These are phyloP conservation scores for Themeda triandra DNA, from an alignment of 176 grass and related monocot genomes.

Conservation along the genomic window DNA sequence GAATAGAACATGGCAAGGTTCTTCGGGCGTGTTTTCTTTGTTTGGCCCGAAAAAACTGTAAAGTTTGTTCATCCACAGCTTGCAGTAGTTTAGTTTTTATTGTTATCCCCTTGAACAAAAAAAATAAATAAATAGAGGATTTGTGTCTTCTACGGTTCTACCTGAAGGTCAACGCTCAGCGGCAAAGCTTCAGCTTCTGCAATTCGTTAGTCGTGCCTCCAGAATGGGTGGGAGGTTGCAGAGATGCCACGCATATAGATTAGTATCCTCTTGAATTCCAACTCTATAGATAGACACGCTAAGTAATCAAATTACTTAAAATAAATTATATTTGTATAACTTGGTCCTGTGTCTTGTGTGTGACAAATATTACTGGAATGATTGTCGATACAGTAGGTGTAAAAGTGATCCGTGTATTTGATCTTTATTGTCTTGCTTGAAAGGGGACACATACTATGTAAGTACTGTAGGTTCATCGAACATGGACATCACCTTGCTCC, in stretches of 20 bases:
- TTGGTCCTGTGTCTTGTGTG: background rate
- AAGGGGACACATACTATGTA: background rate
- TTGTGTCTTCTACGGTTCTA: background rate
- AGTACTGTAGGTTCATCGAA: slow-evolving; percentile 26
- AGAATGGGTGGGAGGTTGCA: background rate
- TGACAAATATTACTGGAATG: background rate
- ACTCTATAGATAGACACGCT: background rate
- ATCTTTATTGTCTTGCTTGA: background rate
- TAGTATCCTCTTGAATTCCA: background rate
- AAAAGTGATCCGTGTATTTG: background rate
- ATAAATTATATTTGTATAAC: background rate
- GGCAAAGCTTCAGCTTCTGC: background rate
- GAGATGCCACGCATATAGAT: background rate
- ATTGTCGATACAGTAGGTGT: background rate
- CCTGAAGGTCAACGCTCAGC: slow-evolving; percentile 25
- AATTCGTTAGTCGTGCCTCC: background rate
- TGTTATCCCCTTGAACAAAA: slow-evolving; percentile 7
- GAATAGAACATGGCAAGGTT: background rate
- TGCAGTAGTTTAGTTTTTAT: background rate
- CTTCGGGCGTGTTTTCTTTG: background rate
- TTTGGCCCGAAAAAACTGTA: background rate
- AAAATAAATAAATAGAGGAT: background rate
- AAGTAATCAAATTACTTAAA: background rate
- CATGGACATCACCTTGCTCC: slow-evolving; percentile 5
- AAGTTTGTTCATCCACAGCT: background rate